These are phyloP conservation scores for Xylariaceae sp. DNA, from an alignment of 2,329 filamentous ascomycete genomes.

Conservation along the genomic window DNA sequence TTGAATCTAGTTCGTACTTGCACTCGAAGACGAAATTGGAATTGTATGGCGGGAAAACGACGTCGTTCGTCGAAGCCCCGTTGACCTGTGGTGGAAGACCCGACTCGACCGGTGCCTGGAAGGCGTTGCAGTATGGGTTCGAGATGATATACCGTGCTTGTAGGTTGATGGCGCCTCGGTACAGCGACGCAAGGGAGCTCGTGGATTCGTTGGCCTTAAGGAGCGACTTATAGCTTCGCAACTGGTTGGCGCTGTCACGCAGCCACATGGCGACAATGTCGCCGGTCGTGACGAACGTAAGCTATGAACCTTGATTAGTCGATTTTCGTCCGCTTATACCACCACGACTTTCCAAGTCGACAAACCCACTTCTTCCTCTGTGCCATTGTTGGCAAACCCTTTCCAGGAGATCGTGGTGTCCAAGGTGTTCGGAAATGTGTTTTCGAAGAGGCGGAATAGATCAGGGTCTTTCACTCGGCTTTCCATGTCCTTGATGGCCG, in stretches of 20 bases:
- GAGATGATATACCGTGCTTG: constrained; percentile 65
- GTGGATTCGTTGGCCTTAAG: constrained; percentile 48
- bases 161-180: constrained; percentile 69
- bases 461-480: constrained; percentile 69
- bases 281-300: constrained; percentile 77
- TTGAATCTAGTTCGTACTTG: constrained; percentile 78
- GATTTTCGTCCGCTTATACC: constrained; percentile 35
- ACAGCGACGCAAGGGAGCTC: constrained; percentile 60
- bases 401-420: constrained; percentile 69
- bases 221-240: constrained; percentile 66
- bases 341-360: constrained; percentile 31
- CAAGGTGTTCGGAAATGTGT: constrained; percentile 68
- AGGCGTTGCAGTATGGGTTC: constrained; percentile 86
- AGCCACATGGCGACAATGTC: constrained; percentile 94
- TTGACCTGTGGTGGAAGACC: constrained; percentile 54
- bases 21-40: constrained; percentile 71
- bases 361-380: constrained; percentile 58
- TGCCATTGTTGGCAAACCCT: constrained; percentile 51
- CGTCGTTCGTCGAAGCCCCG: constrained; percentile 54
- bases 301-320: constrained; percentile 40
- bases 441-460: constrained; percentile 64
- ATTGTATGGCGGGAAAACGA: constrained; percentile 53
- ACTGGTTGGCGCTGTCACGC: constrained; percentile 76
- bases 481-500: constrained; percentile 65
- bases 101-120: constrained; percentile 79